A percentile compares a stretch with the other conserved stretches of the same genome.
These are phyloP conservation scores for Suillus occidentalis DNA, from an alignment of 768 basidiomycete species.

Conservation along the genomic window DNA sequence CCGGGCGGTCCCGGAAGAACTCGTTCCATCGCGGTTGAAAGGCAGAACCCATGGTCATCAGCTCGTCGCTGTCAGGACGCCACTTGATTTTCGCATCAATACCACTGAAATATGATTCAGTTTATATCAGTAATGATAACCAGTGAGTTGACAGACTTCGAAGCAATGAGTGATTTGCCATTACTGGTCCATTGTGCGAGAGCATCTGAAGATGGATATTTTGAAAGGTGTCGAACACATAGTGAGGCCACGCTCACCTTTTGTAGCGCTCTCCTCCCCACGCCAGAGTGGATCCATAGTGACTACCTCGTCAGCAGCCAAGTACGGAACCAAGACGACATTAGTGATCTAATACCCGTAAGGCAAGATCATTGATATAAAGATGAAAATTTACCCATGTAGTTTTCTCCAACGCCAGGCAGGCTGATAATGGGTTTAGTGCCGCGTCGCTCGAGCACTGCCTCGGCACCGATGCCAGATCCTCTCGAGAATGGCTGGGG, in stretches of 20 bases:
- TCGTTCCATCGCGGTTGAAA: slow-evolving; percentile 50
- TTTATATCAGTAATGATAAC: background rate
- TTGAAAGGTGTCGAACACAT: slow-evolving; percentile 17
- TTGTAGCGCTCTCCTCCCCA: slow-evolving; percentile 36
- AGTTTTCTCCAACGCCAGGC: slow-evolving; percentile 75
- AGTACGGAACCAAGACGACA: slow-evolving; percentile 31
- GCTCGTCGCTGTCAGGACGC: slow-evolving; percentile 49
- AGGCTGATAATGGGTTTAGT: slow-evolving; percentile 58
- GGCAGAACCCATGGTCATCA: slow-evolving; percentile 46
- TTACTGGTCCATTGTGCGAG: slow-evolving; percentile 33
- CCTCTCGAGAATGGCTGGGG: slow-evolving; percentile 55
- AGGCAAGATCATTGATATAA: background rate
- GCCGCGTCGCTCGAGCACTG: slow-evolving; percentile 45
- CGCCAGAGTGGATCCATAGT: slow-evolving; percentile 51
- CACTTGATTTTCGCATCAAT: slow-evolving; percentile 58
- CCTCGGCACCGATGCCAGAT: slow-evolving; percentile 66
- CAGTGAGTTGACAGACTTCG: slow-evolving; percentile 43
- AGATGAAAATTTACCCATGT: slow-evolving; percentile 40
- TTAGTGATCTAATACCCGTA: slow-evolving; percentile 29
- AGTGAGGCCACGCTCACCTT: slow-evolving; percentile 35
- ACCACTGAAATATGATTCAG: slow-evolving; percentile 34
- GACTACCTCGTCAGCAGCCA: slow-evolving; percentile 43
- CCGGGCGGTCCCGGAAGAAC: slow-evolving; percentile 49
- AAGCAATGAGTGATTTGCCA: slow-evolving; percentile 51
- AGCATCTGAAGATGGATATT: slow-evolving; percentile 27